Evolutionary conservation across 2,329 filamentous ascomycete species (phyloP), one percentile per base, ranked within the genome.

Genomic region (Hypoxylon rubiginosum): DNA sequence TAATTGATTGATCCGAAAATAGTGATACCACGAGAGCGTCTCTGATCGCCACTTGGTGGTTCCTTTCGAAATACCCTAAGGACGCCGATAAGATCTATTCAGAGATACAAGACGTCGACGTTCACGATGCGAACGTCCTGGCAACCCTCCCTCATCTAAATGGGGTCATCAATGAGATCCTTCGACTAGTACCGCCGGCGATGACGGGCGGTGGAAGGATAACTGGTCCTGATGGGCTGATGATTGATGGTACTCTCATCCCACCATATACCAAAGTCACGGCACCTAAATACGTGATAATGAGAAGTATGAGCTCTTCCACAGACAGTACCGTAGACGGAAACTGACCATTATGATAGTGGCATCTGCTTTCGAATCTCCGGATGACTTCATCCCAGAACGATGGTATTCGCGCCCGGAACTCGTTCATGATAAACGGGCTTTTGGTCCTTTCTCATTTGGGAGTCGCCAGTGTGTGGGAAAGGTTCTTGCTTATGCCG

Each of bases 301-400:
- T 39, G 36, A 39, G 11, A 39, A 15, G 5, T 39, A 13, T 10
- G 36, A 13, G 4, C 6, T 39, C 36, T 39, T n/a, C 36, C 36
- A 39, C n/a, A n/a, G n/a, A n/a, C n/a, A n/a, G n/a, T n/a, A n/a
- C n/a, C n/a, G n/a, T n/a, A n/a, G n/a, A n/a, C n/a, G n/a, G 15
- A 39, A 30, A 24, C 11, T 5, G 9, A 11, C 19, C 17, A 15
- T 21, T 21, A 19, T 17, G 30, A 36, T 32, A 72, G 69, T 72
- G 61, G 70, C 68, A 64, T 68, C 60, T 3, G 52, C 66, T 21
- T 72, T 65, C 51, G 49, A 55, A 11, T 21, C 51, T 6, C 62
- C 67, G 15, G 58, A 68, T 21, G 69, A 70, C 2, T 72, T 72
- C 43, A 64, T 71, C 39, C 70, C 70, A 3, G 70, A 72, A 45